These are phyloP conservation scores for Lactuca saligna DNA, from an alignment of 129 eudicot species.

Conservation along the genomic window DNA sequence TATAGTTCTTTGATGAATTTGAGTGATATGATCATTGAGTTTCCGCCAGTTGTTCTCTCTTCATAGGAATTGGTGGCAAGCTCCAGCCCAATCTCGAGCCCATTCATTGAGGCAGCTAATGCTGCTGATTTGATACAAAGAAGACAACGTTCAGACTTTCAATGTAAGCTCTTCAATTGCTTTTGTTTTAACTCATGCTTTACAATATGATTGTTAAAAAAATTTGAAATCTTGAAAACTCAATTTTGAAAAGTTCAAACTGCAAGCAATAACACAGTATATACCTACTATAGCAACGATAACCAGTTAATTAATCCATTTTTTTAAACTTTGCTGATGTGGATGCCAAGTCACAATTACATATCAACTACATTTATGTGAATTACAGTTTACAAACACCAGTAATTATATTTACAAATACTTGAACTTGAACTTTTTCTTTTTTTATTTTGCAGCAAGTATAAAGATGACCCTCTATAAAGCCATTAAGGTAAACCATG, in stretches of 20 bases:
- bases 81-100: conserved; percentile 54
- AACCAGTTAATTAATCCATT: no score
- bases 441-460: conserved; percentile 49
- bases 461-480: conserved; percentile 65
- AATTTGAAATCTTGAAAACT: no score
- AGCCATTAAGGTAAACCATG: conserved; percentile 63
- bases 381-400: neutral
- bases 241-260: no score
- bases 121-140: conserved; percentile 96
- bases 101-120: conserved; percentile 61
- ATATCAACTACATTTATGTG: neutral
- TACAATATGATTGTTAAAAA: neutral
- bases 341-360: neutral
- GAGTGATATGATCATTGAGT: conserved; percentile 54
- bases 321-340: no score
- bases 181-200: neutral
- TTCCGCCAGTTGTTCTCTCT: conserved; percentile 46
- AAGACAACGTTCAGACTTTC: conserved; percentile 85
- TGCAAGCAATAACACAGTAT: no score
- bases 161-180: conserved; percentile 40
- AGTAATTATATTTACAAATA: neutral
- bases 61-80: conserved; percentile 70
- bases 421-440: neutral
- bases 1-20: conserved; percentile 5
- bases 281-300: no score